phyloP scores from a whole-genome alignment of 768 basidiomycete genomes.

The Pleurotus sapidus region DNA sequence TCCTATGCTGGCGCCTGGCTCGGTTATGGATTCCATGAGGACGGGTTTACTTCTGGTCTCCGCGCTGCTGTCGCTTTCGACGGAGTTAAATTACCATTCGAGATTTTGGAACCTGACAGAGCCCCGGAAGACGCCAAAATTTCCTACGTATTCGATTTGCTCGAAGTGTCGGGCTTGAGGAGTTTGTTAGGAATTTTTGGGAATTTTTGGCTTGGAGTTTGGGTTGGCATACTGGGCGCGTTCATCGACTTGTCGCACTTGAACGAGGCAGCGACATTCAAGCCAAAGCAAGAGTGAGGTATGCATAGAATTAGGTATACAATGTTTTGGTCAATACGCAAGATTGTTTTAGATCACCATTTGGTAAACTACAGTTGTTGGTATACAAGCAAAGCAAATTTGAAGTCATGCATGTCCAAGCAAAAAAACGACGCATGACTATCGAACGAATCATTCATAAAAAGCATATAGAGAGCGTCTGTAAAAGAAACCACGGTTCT shows the following conservation, averaged over 20 bases:
- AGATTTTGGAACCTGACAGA: constrained; percentile 36
- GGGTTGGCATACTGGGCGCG: not conserved
- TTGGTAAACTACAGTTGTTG: too few relatives aligned
- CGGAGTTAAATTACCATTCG: constrained; percentile 36
- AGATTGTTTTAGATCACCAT: not conserved
- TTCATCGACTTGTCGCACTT: constrained; percentile 1
- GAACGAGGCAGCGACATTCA: not conserved
- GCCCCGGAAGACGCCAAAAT: constrained; percentile 16
- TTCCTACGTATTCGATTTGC: constrained; percentile 33
- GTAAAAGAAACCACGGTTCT: not conserved
- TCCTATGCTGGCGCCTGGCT: constrained; percentile 72
- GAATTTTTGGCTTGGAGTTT: constrained; percentile 12
- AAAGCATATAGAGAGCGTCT: not conserved
- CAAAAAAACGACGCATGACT: not conserved
- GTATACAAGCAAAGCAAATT: too few relatives aligned
- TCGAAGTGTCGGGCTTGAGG: constrained; percentile 34
- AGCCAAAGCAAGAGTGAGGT: not conserved
- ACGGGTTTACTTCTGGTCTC: constrained; percentile 58
- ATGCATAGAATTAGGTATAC: not conserved
- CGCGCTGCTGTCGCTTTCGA: constrained; percentile 25
- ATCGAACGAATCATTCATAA: not conserved
- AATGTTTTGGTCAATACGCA: not conserved
- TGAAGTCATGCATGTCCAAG: not conserved
- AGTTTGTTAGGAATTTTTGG: constrained; percentile 24
- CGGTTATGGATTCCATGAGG: constrained; percentile 82